Evolutionary conservation across 129 eudicot genomes (phyloP), one percentile per base, ranked within the genome.

Genomic region (Logfia minima): DNA sequence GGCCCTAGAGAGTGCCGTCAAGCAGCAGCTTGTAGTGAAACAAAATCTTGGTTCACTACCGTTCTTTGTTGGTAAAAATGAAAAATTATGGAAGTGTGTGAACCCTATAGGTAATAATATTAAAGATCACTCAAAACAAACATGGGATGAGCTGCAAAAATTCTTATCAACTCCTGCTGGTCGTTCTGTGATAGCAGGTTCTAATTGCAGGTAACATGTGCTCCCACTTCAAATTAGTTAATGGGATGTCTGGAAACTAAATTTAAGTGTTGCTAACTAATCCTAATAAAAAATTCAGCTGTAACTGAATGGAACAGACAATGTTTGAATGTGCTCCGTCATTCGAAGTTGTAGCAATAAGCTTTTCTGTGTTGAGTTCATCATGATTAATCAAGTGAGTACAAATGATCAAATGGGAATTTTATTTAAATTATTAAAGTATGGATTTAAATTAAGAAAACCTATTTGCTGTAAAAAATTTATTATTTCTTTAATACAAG

Each of bases 1-100:
- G 78, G 98, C 98, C 77, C 83, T 94, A 64, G 90, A 87, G 17
- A 84, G 89, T 82, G 97, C 98, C 6, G 72, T 94, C 68, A 90
- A 91, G 77, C 92, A 87, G 77, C 90, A 94, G 80, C 86, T 91
- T 72, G 93, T 94, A 71, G 86, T 81, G 62, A 81, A 79, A 70
- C 90, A 85, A 58, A 84, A 71, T 56, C 52, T 89, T 79, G 90
- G 93, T 53, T 13, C 86, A 8, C 58, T 86, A 52, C 86, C 84
- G 41, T 60, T 94, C 26, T 94, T 77, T 86, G 89, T 94, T 67
- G 82, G 89, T 70, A 91, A 87, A 81, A 89, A 87, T 78, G 92
- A 89, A 80, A 88, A 67, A 78, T 35, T 94, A 69, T 94, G 98
- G 98, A 84, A 79, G 34, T 94, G 97, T 52, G 89, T 89, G 58